Conservation (phyloP, 768 basidiomycete genomes). For the Gloeostereum incarnatum region DNA sequence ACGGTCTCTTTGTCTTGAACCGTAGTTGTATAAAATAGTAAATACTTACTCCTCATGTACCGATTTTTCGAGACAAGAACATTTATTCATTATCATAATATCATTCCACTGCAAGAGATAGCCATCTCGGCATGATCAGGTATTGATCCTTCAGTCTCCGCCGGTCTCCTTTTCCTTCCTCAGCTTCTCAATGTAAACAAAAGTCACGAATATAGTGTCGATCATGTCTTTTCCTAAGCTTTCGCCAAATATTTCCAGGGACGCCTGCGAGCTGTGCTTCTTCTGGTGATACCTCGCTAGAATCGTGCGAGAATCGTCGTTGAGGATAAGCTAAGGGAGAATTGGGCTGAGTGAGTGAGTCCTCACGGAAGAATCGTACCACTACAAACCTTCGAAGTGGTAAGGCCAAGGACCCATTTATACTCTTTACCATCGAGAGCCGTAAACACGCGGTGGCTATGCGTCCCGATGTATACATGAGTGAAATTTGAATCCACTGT, state of each 20-base stretch:
- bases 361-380: not conserved
- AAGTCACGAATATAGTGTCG: constrained; percentile 18
- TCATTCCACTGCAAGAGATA: no score
- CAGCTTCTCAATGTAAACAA: constrained; percentile 19
- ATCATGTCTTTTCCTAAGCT: constrained; percentile 17
- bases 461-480: not conserved
- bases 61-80: no score
- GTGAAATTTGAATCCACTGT: not conserved
- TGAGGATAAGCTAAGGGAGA: constrained; percentile 9
- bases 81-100: no score
- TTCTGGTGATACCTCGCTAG: constrained; percentile 13
- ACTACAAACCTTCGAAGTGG: constrained; percentile 7
- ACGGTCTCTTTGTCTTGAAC: constrained; percentile 14
- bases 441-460: constrained; percentile 13
- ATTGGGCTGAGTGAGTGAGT: not conserved
- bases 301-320: constrained; percentile 11
- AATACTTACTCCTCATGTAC: no score
- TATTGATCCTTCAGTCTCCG: no score
- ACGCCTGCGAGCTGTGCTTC: constrained; percentile 5
- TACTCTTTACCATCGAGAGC: constrained; percentile 16
- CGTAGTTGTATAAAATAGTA: no score
- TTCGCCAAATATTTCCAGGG: constrained; percentile 14
- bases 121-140: no score
- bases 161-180: constrained; percentile 14
- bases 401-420: constrained; percentile 12